These are phyloP conservation scores for Lycium barbarum DNA, from an alignment of 257 asterid genomes.

Conservation along the genomic window DNA sequence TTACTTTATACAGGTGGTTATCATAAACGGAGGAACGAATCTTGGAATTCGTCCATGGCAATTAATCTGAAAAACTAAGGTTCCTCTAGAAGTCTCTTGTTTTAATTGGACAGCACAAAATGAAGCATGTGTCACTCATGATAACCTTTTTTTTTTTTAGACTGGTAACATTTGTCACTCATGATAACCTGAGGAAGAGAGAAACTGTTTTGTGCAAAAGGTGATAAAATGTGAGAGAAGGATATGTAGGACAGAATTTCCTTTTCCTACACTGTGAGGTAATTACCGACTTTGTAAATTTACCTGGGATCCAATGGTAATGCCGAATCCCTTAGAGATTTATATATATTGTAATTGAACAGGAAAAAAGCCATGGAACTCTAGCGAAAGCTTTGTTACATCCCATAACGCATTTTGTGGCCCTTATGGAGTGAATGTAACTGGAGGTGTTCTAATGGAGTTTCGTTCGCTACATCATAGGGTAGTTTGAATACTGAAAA, in stretches of 20 bases:
- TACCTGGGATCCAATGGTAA: background rate
- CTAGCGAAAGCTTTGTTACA: background rate
- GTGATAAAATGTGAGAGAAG: background rate
- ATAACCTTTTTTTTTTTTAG: background rate
- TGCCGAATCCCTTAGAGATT: too few relatives aligned
- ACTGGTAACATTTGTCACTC: too few relatives aligned
- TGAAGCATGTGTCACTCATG: background rate
- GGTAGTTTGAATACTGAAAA: background rate
- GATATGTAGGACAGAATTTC: background rate
- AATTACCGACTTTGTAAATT: background rate
- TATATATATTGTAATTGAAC: too few relatives aligned
- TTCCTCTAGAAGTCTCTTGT: background rate
- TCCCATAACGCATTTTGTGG: background rate
- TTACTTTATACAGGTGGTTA: background rate
- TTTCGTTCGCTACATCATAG: background rate
- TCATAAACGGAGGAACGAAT: background rate
- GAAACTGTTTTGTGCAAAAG: background rate
- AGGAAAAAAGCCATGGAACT: too few relatives aligned
- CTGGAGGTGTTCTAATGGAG: background rate
- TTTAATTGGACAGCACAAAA: constrained; percentile 22
- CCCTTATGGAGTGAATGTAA: background rate
- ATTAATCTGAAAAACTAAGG: background rate
- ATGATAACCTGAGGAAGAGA: background rate
- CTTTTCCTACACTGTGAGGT: background rate
- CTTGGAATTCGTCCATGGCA: background rate